phyloP scores from a whole-genome alignment of 495 filamentous ascomycete genomes.

The Hypoxylon subgilvum region DNA sequence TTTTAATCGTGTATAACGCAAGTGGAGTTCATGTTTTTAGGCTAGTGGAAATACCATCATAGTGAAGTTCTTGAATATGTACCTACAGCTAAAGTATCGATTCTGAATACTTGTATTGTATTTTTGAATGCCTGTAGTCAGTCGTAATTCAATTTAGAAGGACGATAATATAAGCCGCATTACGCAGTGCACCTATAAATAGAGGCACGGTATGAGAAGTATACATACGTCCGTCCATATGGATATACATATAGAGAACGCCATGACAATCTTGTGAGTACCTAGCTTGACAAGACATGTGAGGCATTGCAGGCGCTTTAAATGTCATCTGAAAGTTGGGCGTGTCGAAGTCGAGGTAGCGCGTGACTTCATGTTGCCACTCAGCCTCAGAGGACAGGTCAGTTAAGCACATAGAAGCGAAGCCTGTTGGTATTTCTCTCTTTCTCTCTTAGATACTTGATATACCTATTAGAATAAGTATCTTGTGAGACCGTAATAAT shows the following conservation, averaged over 20 bases:
- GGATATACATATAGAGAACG: neutral
- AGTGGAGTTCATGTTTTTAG: conserved; percentile 13
- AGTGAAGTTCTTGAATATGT: neutral
- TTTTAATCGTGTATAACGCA: conserved; percentile 34
- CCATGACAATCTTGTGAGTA: conserved; percentile 15
- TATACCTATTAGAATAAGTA: neutral
- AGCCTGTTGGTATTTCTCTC: too few species aligned
- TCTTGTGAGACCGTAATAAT: neutral
- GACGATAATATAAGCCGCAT: too few species aligned
- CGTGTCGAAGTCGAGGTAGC: conserved; percentile 10
- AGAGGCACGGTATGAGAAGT: too few species aligned
- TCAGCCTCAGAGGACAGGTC: too few species aligned
- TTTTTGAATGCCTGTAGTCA: too few species aligned
- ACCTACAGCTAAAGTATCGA: neutral
- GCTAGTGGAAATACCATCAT: conserved; percentile 8
- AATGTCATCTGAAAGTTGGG: conserved; percentile 25
- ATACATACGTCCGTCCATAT: too few species aligned
- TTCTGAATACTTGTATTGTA: neutral
- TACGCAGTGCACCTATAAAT: too few species aligned
- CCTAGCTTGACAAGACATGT: conserved; percentile 25
- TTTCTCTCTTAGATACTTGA: neutral
- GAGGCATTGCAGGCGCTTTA: conserved; percentile 27
- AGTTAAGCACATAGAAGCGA: neutral
- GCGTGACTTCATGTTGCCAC: conserved; percentile 26
- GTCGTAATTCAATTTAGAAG: too few species aligned